A percentile compares a stretch with the other conserved stretches of the same genome.
Evolutionary conservation across 179 eudicot species (phyloP).

Genomic region (Spinacia oleracea): DNA sequence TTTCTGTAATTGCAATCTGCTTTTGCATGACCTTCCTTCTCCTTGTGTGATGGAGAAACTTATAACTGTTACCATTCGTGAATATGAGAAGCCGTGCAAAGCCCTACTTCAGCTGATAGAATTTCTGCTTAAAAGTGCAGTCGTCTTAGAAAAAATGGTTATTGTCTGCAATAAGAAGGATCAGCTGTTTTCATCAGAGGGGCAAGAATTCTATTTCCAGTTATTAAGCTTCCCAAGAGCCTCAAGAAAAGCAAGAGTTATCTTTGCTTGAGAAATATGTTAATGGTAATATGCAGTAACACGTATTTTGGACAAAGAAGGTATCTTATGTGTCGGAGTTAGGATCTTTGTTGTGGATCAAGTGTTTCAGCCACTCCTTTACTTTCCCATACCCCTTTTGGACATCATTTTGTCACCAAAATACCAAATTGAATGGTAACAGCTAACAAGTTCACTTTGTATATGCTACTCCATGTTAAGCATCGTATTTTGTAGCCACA

Average conservation of each 20-base stretch:
- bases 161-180: not conserved
- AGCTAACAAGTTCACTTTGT: too few species aligned
- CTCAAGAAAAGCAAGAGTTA: not conserved
- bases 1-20: conserved; percentile 1
- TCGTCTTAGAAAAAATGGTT: conserved; percentile 11
- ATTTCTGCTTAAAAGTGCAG: conserved; percentile 26
- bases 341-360: not conserved
- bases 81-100: not conserved
- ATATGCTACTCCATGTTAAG: too few species aligned
- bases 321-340: not conserved
- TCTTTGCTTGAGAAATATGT: not conserved
- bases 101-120: conserved; percentile 14
- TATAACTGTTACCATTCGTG: conserved; percentile 13
- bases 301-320: too few species aligned
- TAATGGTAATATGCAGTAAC: not conserved
- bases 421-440: too few species aligned
- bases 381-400: not conserved
- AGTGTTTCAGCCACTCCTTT: not conserved
- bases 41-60: not conserved
- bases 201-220: not conserved
- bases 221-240: conserved; percentile 9
- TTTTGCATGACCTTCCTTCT: not conserved
- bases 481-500: too few species aligned
- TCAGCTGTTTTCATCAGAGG: not conserved
- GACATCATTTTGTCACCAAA: too few species aligned